A percentile compares a stretch with the other conserved stretches of the same genome.
Conservation (phyloP, 164 flowering plant genomes). For the Stephania yunnanensis region DNA sequence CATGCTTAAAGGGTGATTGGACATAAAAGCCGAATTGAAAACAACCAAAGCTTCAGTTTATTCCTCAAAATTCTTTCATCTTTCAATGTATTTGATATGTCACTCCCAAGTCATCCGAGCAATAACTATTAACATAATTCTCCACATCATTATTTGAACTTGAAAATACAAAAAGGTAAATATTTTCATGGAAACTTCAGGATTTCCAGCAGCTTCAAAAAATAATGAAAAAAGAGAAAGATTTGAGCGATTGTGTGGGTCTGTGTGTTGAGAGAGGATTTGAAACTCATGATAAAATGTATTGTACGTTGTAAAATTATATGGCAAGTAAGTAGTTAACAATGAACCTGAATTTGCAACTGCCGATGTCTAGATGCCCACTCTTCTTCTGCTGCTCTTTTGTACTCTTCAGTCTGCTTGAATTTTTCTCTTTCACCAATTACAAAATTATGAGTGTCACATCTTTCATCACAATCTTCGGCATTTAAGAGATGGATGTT, state of each 20-base stretch:
- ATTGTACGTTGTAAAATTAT: neutral
- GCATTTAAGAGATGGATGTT: neutral
- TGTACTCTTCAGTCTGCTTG: slow-evolving; percentile 82
- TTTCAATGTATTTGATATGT: neutral
- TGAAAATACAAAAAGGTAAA: neutral
- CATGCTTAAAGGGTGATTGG: neutral
- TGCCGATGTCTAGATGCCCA: slow-evolving; percentile 67
- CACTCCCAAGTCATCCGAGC: neutral
- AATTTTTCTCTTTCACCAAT: slow-evolving; percentile 59
- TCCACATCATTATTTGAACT: neutral
- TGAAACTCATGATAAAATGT: neutral
- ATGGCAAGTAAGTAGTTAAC: neutral
- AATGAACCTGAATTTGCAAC: slow-evolving; percentile 65
- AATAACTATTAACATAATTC: neutral
- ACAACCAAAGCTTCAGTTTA: neutral
- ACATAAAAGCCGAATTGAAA: neutral
- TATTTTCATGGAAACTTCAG: neutral
- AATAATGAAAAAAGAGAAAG: no score
- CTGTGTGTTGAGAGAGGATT: neutral
- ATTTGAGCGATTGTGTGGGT: no score
- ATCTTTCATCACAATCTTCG: slow-evolving; percentile 13
- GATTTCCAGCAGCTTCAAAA: neutral
- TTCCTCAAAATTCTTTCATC: neutral
- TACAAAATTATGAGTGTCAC: slow-evolving; percentile 21
- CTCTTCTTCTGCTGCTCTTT: slow-evolving; percentile 68